Percentiles rank a stretch among this genome's conserved stretches.
These are phyloP conservation scores for Hypsizygus marmoreus DNA, from an alignment of 768 basidiomycete species.

Conservation along the genomic window DNA sequence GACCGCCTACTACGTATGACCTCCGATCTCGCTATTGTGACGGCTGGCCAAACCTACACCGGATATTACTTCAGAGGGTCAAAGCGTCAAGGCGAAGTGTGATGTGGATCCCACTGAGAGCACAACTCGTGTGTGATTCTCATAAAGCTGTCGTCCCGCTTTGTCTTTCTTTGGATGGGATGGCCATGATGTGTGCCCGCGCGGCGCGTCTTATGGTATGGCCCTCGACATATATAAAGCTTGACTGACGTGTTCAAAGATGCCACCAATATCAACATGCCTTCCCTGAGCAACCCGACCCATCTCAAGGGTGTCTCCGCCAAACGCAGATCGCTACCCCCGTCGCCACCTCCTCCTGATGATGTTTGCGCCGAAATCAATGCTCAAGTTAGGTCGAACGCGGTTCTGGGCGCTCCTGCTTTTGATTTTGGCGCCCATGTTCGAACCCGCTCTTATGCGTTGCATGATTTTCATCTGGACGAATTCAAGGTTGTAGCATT, in stretches of 20 bases:
- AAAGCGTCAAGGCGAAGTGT: constrained; percentile 4
- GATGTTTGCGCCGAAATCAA: constrained; percentile 21
- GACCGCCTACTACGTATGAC: too few species aligned
- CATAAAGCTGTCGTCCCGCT: background rate
- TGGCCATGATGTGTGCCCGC: background rate
- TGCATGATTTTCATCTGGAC: constrained; percentile 21
- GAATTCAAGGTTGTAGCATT: constrained; percentile 25
- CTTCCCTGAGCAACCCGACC: constrained; percentile 3
- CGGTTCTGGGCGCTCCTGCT: constrained; percentile 21
- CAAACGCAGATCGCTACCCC: constrained; percentile 5
- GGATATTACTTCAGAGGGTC: constrained; percentile 6
- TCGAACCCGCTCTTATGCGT: constrained; percentile 24
- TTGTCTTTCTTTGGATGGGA: background rate
- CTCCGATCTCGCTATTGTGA: too few species aligned
- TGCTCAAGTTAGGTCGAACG: constrained; percentile 21
- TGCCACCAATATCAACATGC: constrained; percentile 10
- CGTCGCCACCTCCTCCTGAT: constrained; percentile 16
- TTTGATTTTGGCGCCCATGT: constrained; percentile 30
- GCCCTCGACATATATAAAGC: constrained; percentile 10
- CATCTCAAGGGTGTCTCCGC: constrained; percentile 6
- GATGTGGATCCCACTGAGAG: background rate
- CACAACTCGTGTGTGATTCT: constrained; percentile 3
- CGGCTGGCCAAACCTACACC: background rate
- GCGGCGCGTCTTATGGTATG: constrained; percentile 10
- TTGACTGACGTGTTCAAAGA: constrained; percentile 5